These are phyloP conservation scores for Solidago caesia DNA, from an alignment of 129 eudicot species.

Conservation along the genomic window DNA sequence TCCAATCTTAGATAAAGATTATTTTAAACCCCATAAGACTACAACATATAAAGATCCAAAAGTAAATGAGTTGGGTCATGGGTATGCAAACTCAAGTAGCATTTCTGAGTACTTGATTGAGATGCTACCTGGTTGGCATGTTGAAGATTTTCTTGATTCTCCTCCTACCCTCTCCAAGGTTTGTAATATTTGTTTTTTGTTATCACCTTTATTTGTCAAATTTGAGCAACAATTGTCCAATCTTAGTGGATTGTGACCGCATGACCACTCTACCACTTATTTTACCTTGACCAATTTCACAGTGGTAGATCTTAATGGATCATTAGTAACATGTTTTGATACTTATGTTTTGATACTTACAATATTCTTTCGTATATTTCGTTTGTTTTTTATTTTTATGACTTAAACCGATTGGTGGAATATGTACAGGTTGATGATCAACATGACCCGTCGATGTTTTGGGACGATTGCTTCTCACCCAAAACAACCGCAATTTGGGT, in stretches of 20 bases:
- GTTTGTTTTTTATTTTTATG: too few relatives aligned
- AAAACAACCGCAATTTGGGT: conserved; percentile 60
- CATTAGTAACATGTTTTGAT: too few relatives aligned
- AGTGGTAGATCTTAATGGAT: too few relatives aligned
- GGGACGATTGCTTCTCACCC: conserved; percentile 45
- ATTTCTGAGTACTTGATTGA: conserved; percentile 86
- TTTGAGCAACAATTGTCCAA: too few relatives aligned
- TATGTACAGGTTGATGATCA: conserved; percentile 10
- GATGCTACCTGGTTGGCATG: conserved; percentile 84
- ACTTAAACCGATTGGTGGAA: too few relatives aligned
- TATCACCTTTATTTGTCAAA: background rate
- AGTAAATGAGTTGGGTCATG: conserved; percentile 31
- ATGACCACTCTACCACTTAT: background rate
- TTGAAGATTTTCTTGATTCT: conserved; percentile 73
- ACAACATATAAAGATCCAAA: background rate
- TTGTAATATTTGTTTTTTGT: background rate
- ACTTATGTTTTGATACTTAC: too few relatives aligned
- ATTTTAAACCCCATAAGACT: background rate
- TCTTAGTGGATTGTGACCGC: too few relatives aligned
- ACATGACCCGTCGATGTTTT: conserved; percentile 41
- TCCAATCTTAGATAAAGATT: conserved; percentile 2
- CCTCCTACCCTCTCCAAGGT: conserved; percentile 50
- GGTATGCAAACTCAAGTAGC: conserved; percentile 40
- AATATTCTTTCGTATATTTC: too few relatives aligned
- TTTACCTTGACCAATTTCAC: background rate